Base-by-base conservation (phyloP, 164 flowering plant genomes). In the Warburgia ugandensis region DNA sequence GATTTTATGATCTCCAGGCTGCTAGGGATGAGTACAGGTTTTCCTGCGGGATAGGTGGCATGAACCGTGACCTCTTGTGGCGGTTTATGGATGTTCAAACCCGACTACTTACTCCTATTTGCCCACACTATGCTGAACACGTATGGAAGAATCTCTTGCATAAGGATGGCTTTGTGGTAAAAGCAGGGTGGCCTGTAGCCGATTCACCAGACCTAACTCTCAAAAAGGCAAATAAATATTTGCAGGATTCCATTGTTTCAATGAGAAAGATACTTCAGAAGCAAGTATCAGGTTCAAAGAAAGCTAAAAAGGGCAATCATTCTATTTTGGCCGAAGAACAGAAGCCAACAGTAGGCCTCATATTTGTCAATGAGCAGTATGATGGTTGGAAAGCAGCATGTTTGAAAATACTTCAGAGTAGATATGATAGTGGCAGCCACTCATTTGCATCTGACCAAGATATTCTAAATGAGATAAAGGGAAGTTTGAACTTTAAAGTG, bases 61-160 rank as follows among this genome's bases (percentile, higher is more conserved):
- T 82, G 94, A 82, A 90, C 55, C 74, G 72, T 27, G 94, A 80
- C 45, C 58, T 90, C 42, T 61, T 86, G 17, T 64, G 62, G 72
- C 70, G 70, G 14, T 90, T 84, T 65, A 84, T 90, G 90, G 97
- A 90, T 66, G 91, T 86, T 50, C 94, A 90, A 65, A 90, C 95
- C 25, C 79, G 91, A 0, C 73, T 90, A n/a, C 70, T 90, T 5
- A 62, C 94, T 29, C 97, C 97, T 26, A 80, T 90, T 8, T 86
- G 95, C 61, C 97, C 97, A 1, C 97, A 90, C 52, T 90, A 81
- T 64, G 84, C 79, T 1, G 97, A 90, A 42, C 71, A 73, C 61
- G 86, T 79, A 10, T 86, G 96, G 96, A 73, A 73, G 55, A 79
- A 68, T 56, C 66, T 86, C 37, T 61, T 90, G 75, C 79, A 77